These are phyloP conservation scores for Malbranchea zuffiana DNA, from an alignment of 2,329 filamentous ascomycete genomes.

Conservation along the genomic window DNA sequence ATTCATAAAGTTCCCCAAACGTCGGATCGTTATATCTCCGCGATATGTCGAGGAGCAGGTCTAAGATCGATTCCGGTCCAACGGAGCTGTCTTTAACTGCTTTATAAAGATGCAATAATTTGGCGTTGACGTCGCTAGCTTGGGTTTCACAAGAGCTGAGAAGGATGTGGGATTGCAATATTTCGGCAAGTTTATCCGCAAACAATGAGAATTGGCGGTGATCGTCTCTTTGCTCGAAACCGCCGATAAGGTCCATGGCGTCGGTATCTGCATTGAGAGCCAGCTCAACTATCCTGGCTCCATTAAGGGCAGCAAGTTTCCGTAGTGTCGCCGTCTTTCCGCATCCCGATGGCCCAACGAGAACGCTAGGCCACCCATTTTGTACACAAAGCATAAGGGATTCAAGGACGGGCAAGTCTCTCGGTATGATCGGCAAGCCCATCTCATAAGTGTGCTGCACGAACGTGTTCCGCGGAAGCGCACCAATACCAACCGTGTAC, in stretches of 20 bases:
- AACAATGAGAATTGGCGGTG: conserved; percentile 58
- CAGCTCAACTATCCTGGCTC: conserved; percentile 67
- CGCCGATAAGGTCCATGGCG: conserved; percentile 92
- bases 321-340: conserved; percentile 76
- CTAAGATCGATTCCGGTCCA: conserved; percentile 23
- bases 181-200: conserved; percentile 42
- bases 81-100: conserved; percentile 21
- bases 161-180: conserved; percentile 38
- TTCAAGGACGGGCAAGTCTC: conserved; percentile 60
- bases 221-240: conserved; percentile 88
- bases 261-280: conserved; percentile 92
- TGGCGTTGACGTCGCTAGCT: conserved; percentile 16
- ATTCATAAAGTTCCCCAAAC: conserved; percentile 40
- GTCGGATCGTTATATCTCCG: conserved; percentile 37
- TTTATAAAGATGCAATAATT: conserved; percentile 26
- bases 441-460: conserved; percentile 28
- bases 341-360: conserved; percentile 73
- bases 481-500: conserved; percentile 71
- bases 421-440: conserved; percentile 26
- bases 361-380: conserved; percentile 75
- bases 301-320: conserved; percentile 67
- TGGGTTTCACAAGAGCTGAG: conserved; percentile 20
- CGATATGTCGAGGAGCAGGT: conserved; percentile 26
- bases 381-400: conserved; percentile 79
- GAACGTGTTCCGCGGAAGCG: conserved; percentile 49